Base-by-base conservation (phyloP, 305 asterid species). In the Euphrasia arctica region DNA sequence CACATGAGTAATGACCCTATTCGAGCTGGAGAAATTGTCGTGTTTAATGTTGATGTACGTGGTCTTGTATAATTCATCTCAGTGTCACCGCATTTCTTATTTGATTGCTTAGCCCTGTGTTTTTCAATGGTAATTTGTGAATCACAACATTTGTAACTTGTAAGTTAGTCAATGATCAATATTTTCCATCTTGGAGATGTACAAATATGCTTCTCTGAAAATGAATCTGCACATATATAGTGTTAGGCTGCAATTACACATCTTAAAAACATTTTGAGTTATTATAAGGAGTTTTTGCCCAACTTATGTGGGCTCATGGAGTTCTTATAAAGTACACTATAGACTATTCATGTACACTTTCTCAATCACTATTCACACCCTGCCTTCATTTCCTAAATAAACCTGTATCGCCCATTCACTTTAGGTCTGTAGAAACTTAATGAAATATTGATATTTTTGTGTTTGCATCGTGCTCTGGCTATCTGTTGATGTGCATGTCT, bases 1-100 rank as follows among this genome's bases (percentile, higher is more conserved):
- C 96, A 78, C 75, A 89, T 89, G 96, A 85, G 86, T 65, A 80
- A 92, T 60, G 96, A 84, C 29, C 98, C 98, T 58, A 87, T 92
- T 78, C 97, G 98, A 18, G 86, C 98, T 18, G 98, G 98, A 74
- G 98, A 92, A 82, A 92, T 92, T 58, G 98, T 92, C 15, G 98
- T 92, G 67, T 92, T 92, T 69, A 92, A 92, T 74, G 87, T 92
- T 66, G 97, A 92, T 60, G 98, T 92, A 82, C 4, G 89, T 75
- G 69, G 32, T 67, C 48, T 41, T 66, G 34, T 43, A 63, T 67
- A 41, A 36, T 51, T 66, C 7, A 15, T 31, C 63, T 62, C 47
- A 18, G 7, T 60, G 14, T 63, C 51, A 4, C 15, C 31, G 36
- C 32, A 29, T 65, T 65, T 39, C 56, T 41, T 49, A 32, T 28